A percentile compares a stretch with the other conserved stretches of the same genome.
Evolutionary conservation across 768 basidiomycete genomes (phyloP).

Genomic region (Lactarius quietus): DNA sequence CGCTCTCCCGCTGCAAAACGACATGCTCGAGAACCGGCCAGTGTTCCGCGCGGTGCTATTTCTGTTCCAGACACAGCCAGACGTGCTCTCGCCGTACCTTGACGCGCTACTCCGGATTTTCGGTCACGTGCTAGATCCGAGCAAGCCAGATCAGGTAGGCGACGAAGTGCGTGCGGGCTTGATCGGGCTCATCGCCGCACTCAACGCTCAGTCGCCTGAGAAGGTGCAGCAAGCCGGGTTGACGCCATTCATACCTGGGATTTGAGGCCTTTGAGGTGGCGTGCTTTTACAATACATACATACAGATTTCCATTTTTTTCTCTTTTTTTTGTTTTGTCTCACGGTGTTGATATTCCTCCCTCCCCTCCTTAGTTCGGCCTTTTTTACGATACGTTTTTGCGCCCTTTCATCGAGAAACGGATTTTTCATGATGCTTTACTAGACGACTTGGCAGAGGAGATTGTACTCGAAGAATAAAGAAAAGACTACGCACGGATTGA

Average conservation of each 20-base stretch:
- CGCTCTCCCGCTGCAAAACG: conserved; percentile 83
- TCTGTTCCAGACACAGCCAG: conserved; percentile 75
- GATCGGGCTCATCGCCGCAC: conserved; percentile 63
- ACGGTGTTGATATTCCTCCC: neutral
- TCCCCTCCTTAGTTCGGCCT: neutral
- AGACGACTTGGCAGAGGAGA: conserved; percentile 6
- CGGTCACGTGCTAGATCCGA: conserved; percentile 77
- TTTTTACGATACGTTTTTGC: conserved; percentile 13
- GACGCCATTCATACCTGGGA: conserved; percentile 46
- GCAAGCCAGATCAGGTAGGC: conserved; percentile 67
- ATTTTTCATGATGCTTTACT: conserved; percentile 9
- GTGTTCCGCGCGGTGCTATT: conserved; percentile 88
- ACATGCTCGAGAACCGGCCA: conserved; percentile 85
- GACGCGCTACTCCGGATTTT: conserved; percentile 80
- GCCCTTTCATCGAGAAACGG: neutral
- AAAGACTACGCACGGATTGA: neutral
- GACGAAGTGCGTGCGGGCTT: conserved; percentile 76
- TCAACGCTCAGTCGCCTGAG: conserved; percentile 71
- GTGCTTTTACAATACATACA: neutral
- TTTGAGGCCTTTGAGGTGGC: conserved; percentile 32
- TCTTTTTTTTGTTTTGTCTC: neutral
- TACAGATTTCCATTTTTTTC: conserved; percentile 7
- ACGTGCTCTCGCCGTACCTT: conserved; percentile 67
- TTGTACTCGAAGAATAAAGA: neutral
- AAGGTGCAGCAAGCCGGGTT: conserved; percentile 83